Evolutionary conservation across 495 filamentous ascomycete genomes (phyloP).

Genomic region (Aspergillus hancockii): DNA sequence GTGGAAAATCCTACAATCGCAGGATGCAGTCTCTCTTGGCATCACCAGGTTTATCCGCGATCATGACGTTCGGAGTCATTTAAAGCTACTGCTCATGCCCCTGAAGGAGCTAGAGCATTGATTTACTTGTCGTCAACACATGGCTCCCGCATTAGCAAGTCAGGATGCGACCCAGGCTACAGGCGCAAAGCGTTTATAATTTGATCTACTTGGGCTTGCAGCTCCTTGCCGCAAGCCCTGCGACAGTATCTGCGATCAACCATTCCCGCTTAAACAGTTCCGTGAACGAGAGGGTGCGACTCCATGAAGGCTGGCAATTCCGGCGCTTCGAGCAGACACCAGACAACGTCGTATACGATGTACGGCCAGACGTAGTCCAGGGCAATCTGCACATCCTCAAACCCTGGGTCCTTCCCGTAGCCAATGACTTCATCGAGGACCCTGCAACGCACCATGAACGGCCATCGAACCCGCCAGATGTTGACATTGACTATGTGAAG

Average conservation of each 20-base stretch:
- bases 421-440: slow-evolving; percentile 1
- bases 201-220: no score
- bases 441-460: neutral
- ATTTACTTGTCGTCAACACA: no score
- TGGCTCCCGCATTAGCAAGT: neutral
- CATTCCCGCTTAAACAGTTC: neutral
- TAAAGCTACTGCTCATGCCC: no score
- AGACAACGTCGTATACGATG: slow-evolving; percentile 5
- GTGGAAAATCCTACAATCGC: no score
- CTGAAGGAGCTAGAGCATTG: no score
- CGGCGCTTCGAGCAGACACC: neutral
- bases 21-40: no score
- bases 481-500: neutral
- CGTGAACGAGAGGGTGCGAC: neutral
- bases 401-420: slow-evolving; percentile 1
- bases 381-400: neutral
- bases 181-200: no score
- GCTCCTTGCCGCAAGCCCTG: no score
- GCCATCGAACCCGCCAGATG: neutral
- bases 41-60: no score
- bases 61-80: no score
- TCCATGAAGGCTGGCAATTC: slow-evolving; percentile 4
- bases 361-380: neutral
- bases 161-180: no score
- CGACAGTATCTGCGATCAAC: no score